phyloP scores from a whole-genome alignment of 202 grass and related monocot genomes.

The Cymbopogon flexuosus region DNA sequence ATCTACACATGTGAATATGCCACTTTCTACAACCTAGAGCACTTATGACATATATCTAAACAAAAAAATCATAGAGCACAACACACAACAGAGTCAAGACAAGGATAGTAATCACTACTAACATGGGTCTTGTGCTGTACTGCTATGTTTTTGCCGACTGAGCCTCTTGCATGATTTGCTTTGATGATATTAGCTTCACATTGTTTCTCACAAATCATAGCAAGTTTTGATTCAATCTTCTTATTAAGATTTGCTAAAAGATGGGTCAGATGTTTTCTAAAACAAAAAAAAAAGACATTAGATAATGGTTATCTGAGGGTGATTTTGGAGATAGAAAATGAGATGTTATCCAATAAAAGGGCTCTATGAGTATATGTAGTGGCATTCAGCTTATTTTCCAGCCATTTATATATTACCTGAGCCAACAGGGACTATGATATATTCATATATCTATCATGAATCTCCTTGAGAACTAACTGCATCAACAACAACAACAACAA shows the following conservation, averaged over 20 bases:
- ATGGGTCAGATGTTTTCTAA: not conserved
- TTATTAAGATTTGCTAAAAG: not conserved
- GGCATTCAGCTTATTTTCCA: not conserved
- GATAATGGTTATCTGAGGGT: not conserved
- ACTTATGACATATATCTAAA: slow-evolving; percentile 28
- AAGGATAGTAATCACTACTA: slow-evolving; percentile 30
- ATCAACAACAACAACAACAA: no score
- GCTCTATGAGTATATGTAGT: not conserved
- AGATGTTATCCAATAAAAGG: not conserved
- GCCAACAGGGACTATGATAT: not conserved
- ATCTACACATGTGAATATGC: slow-evolving; percentile 23
- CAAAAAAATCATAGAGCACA: slow-evolving; percentile 6
- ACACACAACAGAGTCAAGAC: slow-evolving; percentile 25
- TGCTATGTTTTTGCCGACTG: slow-evolving; percentile 27
- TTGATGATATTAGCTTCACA: not conserved
- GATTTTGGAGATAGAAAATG: not conserved
- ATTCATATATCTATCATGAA: not conserved
- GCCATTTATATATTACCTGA: not conserved
- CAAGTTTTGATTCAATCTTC: slow-evolving; percentile 1
- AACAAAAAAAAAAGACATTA: not conserved
- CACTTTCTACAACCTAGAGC: slow-evolving; percentile 34
- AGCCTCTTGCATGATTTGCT: not conserved
- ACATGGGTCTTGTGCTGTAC: not conserved
- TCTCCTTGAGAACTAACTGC: not conserved
- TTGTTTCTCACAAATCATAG: slow-evolving; percentile 10